Conservation (phyloP, 495 filamentous ascomycete species). For the Usnea hakonensis region DNA sequence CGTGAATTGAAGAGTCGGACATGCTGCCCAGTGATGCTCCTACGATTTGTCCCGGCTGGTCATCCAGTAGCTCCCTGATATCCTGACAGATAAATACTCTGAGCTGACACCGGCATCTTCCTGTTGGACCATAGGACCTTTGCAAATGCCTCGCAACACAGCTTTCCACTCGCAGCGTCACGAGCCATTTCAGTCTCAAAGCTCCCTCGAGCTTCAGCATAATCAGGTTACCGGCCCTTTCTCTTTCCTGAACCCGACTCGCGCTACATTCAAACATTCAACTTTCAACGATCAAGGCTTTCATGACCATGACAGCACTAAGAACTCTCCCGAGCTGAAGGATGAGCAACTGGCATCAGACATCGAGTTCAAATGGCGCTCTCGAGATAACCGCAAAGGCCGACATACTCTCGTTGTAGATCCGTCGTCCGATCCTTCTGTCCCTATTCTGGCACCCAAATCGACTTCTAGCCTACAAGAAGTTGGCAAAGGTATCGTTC, state of each 20-base stretch:
- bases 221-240: constrained; percentile 34
- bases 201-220: constrained; percentile 12
- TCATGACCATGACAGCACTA: not conserved
- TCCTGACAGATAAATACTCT: not conserved
- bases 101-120: not conserved
- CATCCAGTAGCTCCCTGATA: too few species aligned
- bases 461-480: constrained; percentile 37
- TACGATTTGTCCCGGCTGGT: too few species aligned
- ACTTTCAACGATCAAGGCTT: not conserved
- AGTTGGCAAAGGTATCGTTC: constrained; percentile 38
- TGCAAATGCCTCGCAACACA: constrained; percentile 15
- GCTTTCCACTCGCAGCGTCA: constrained; percentile 13
- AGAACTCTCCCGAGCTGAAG: constrained; percentile 8
- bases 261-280: constrained; percentile 27
- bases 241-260: constrained; percentile 45
- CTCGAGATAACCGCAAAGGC: constrained; percentile 66
- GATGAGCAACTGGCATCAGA: constrained; percentile 14
- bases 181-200: constrained; percentile 14
- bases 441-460: constrained; percentile 33
- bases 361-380: constrained; percentile 47
- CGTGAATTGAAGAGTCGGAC: too few species aligned
- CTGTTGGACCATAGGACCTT: not conserved
- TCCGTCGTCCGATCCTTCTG: constrained; percentile 22
- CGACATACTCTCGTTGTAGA: constrained; percentile 51
- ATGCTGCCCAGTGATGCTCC: too few species aligned